Percentiles rank a stretch among this genome's conserved stretches.
These are phyloP conservation scores for Sphaerosporella brunnea DNA, from an alignment of 495 filamentous ascomycete species.

Conservation along the genomic window DNA sequence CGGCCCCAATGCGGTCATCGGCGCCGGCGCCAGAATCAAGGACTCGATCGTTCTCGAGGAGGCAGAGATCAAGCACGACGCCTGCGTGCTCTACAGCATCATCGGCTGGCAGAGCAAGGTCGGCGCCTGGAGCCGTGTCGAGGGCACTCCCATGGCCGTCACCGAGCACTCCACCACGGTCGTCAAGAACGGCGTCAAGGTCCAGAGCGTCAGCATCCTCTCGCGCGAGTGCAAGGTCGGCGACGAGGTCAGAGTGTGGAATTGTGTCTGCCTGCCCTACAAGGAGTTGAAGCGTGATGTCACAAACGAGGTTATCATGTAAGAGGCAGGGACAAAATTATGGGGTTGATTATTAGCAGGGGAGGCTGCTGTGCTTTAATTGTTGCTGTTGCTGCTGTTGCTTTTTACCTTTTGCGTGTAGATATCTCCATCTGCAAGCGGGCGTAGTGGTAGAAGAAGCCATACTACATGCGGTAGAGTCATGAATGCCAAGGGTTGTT, in stretches of 20 bases:
- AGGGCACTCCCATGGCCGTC: conserved; percentile 82
- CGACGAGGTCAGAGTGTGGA: conserved; percentile 93
- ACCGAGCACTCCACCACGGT: conserved; percentile 85
- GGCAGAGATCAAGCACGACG: conserved; percentile 89
- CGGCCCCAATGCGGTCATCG: conserved; percentile 67
- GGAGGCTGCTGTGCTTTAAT: too few species aligned
- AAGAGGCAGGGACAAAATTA: too few species aligned
- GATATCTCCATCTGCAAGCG: too few species aligned
- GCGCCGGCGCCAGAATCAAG: conserved; percentile 80
- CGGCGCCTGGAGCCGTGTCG: conserved; percentile 92
- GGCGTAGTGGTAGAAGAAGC: too few species aligned
- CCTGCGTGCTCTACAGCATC: conserved; percentile 89
- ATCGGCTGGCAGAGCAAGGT: conserved; percentile 94
- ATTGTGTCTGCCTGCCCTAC: conserved; percentile 93
- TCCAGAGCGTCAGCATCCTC: conserved; percentile 94
- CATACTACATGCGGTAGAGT: too few species aligned
- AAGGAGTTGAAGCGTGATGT: conserved; percentile 98
- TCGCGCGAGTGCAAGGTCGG: conserved; percentile 92
- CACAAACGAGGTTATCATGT: conserved; percentile 94
- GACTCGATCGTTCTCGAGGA: conserved; percentile 94
- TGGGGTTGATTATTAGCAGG: too few species aligned
- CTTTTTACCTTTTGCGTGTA: too few species aligned
- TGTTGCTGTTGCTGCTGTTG: too few species aligned
- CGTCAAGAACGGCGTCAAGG: conserved; percentile 92
- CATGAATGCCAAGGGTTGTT: too few species aligned